phyloP scores from a whole-genome alignment of 306 rosid species.

The Quercus agrifolia region DNA sequence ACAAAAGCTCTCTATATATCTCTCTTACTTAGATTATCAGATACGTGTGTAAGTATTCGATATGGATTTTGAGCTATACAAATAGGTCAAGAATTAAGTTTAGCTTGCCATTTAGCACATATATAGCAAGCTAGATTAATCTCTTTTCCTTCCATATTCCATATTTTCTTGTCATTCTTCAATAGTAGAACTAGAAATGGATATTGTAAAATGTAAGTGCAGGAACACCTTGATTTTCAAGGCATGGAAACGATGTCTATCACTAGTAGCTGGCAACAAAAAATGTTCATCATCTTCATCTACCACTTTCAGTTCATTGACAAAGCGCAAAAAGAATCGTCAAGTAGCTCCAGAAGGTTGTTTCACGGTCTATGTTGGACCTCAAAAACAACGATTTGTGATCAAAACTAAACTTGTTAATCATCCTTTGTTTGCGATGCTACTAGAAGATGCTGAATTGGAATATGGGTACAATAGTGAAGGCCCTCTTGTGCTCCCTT shows the following conservation, averaged over 20 bases:
- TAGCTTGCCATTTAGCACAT: not conserved
- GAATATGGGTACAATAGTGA: slow-evolving; percentile 57
- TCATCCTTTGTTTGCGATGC: slow-evolving; percentile 51
- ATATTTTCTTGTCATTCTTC: not conserved
- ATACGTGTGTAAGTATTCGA: not conserved
- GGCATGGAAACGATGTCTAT: slow-evolving; percentile 38
- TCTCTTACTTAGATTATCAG: not conserved
- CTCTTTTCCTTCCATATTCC: not conserved
- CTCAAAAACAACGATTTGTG: slow-evolving; percentile 41
- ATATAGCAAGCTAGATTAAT: not conserved
- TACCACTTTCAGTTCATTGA: not conserved
- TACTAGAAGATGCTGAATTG: slow-evolving; percentile 61
- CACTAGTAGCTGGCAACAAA: not conserved
- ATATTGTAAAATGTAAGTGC: slow-evolving; percentile 18
- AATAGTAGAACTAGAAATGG: slow-evolving; percentile 21
- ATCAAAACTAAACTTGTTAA: slow-evolving; percentile 45
- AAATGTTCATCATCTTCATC: not conserved
- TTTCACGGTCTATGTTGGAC: slow-evolving; percentile 60
- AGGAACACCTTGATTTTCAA: slow-evolving; percentile 27
- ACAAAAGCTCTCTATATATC: not conserved
- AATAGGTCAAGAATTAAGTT: not conserved
- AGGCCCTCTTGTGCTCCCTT: slow-evolving; percentile 81
- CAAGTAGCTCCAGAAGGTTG: slow-evolving; percentile 44
- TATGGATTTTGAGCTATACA: not conserved
- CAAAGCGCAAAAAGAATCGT: not conserved